A percentile compares a stretch with the other conserved stretches of the same genome.
These are phyloP conservation scores for Corinectria fuckeliana DNA, from an alignment of 2,329 filamentous ascomycete species.

Conservation along the genomic window DNA sequence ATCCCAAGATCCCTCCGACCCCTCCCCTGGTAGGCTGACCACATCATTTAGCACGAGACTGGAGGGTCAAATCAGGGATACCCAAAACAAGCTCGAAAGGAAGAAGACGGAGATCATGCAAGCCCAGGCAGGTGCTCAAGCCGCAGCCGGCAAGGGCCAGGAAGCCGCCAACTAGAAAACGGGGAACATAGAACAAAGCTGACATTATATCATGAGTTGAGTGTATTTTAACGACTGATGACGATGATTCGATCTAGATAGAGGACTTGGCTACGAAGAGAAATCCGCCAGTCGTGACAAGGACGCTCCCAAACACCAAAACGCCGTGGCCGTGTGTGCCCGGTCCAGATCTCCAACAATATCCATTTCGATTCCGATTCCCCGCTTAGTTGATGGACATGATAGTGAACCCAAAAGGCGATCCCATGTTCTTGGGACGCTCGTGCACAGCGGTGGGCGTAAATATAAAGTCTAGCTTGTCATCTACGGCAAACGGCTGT, in stretches of 20 bases:
- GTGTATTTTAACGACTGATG: constrained; percentile 38
- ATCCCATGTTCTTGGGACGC: constrained; percentile 35
- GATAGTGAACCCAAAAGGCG: constrained; percentile 36
- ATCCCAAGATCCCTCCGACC: background rate
- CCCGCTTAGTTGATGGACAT: constrained; percentile 37
- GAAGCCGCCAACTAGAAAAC: constrained; percentile 31
- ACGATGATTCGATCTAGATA: constrained; percentile 34
- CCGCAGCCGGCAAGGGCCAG: constrained; percentile 43
- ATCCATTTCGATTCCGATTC: background rate
- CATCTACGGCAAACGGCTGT: constrained; percentile 33
- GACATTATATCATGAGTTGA: constrained; percentile 39
- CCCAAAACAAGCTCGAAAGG: constrained; percentile 62
- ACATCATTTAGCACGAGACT: constrained; percentile 43
- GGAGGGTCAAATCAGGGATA: constrained; percentile 61
- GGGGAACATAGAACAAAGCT: constrained; percentile 4
- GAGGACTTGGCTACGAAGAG: constrained; percentile 22
- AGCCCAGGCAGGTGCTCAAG: constrained; percentile 58
- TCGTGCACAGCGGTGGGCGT: constrained; percentile 31
- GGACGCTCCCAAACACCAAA: constrained; percentile 15
- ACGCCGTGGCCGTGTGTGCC: constrained; percentile 30
- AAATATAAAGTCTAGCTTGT: constrained; percentile 34
- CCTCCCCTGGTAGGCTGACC: constrained; percentile 20
- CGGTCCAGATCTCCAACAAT: constrained; percentile 18
- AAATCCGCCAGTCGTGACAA: constrained; percentile 15
- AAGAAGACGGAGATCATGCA: constrained; percentile 67